Evolutionary conservation across 164 flowering plant species (phyloP), one percentile per base, ranked within the genome.

Genomic region (Liriodendron chinense): DNA sequence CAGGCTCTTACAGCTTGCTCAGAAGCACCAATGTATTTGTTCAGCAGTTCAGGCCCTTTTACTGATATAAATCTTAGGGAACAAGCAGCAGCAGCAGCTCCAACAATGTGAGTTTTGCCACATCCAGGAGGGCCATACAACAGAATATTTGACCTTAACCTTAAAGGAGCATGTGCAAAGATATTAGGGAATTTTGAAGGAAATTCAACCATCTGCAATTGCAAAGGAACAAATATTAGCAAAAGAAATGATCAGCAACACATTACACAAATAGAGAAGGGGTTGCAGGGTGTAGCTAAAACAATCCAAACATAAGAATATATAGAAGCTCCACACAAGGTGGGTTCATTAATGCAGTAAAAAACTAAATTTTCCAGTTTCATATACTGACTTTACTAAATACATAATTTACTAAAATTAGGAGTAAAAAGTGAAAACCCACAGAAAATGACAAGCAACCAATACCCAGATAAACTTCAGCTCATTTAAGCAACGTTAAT

Each of bases 51-150:
- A 18, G 99, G 99, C 59, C 99, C 99, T 87, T 93, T 96, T 48
- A 96, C 89, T 22, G 99, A 92, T 81, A 96, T 92, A 80, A 96
- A 96, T 71, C 99, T 80, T 48, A 96, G 80, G 5, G 98, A 93
- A 81, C 96, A 93, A 53, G 98, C 94, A 78, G 98, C 94, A 71
- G 99, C 99, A 75, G 97, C 96, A 80, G 99, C 96, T 72, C 96
- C 99, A 82, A 93, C 96, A 79, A 96, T 88, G 84, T 96, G 97
- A 68, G 99, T 96, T 83, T 96, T 96, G 16, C 99, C 99, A 87
- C 99, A 96, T 26, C 99, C 99, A 78, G 99, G 99, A 72, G 98
- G 98, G n/a, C 99, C 98, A 87, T 96, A 96, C 72, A 94, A 85
- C 66, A 96, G 95, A 72, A 92, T 90, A 86, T 96, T 94, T 70